phyloP scores from a whole-genome alignment of 2,329 filamentous ascomycete species.

The Apiospora koreana region DNA sequence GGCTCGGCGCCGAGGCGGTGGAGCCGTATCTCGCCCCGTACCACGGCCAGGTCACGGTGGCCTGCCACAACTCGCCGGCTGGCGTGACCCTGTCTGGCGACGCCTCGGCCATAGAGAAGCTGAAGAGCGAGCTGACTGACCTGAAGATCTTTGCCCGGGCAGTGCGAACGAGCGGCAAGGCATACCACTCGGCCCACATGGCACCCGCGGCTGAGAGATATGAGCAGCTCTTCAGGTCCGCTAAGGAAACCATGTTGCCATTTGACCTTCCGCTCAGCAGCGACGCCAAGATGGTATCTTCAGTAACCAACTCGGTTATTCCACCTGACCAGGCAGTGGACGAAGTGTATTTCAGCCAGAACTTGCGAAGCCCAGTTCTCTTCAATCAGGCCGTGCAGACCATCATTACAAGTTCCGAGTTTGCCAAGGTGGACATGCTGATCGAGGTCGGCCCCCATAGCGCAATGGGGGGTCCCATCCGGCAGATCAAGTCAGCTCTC shows the following conservation, averaged over 20 bases:
- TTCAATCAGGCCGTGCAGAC: conserved; percentile 38
- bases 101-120: conserved; percentile 39
- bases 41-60: conserved; percentile 39
- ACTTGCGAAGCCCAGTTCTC: conserved; percentile 25
- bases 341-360: conserved; percentile 26
- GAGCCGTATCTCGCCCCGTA: conserved; percentile 33
- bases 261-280: conserved; percentile 9
- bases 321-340: conserved; percentile 13
- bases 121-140: conserved; percentile 41
- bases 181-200: conserved; percentile 41
- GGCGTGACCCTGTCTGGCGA: conserved; percentile 52
- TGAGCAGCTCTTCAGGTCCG: conserved; percentile 1
- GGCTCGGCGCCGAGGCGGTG: conserved; percentile 27
- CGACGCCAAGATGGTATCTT: conserved; percentile 22
- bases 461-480: conserved; percentile 32
- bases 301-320: conserved; percentile 23
- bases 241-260: conserved; percentile 3
- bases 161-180: conserved; percentile 44
- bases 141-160: conserved; percentile 49
- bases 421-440: conserved; percentile 24
- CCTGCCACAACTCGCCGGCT: conserved; percentile 41
- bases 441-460: conserved; percentile 35
- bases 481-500: conserved; percentile 33
- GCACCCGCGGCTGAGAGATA: conserved; percentile 10
- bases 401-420: conserved; percentile 32